Conservation (phyloP, 176 grass and related monocot genomes). For the Areca catechu region DNA sequence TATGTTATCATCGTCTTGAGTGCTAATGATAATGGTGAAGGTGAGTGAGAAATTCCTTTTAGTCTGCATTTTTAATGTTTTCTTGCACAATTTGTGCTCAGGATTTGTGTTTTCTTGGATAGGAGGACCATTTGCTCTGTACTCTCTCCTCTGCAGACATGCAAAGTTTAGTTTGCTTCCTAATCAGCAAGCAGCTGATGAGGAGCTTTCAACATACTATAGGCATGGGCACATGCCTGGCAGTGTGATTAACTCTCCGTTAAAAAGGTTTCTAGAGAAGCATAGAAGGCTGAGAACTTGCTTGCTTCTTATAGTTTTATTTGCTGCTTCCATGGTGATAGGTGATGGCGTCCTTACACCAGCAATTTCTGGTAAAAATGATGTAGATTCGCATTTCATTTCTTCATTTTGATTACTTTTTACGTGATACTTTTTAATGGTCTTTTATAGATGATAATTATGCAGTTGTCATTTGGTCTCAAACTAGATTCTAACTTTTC, state of each 20-base stretch:
- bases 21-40: constrained; percentile 89
- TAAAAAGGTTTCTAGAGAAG: constrained; percentile 65
- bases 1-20: constrained; percentile 71
- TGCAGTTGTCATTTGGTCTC: background rate
- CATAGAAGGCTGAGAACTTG: constrained; percentile 52
- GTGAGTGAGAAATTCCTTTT: constrained; percentile 5
- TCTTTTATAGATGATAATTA: too few relatives aligned
- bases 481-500: constrained; percentile 5
- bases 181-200: constrained; percentile 63
- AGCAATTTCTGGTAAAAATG: constrained; percentile 42
- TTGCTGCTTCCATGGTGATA: constrained; percentile 64
- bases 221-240: constrained; percentile 27
- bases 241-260: constrained; percentile 29
- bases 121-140: constrained; percentile 62
- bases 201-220: constrained; percentile 59
- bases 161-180: constrained; percentile 64
- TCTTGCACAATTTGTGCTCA: too few relatives aligned
- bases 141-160: constrained; percentile 66
- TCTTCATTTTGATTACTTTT: too few relatives aligned
- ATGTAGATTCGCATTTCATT: background rate
- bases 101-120: background rate
- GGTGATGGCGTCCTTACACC: constrained; percentile 58
- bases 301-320: constrained; percentile 61
- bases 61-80: too few relatives aligned
- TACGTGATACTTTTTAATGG: background rate